phyloP scores from a whole-genome alignment of 805 yeast species.

The Yamadazyma insecticola region DNA sequence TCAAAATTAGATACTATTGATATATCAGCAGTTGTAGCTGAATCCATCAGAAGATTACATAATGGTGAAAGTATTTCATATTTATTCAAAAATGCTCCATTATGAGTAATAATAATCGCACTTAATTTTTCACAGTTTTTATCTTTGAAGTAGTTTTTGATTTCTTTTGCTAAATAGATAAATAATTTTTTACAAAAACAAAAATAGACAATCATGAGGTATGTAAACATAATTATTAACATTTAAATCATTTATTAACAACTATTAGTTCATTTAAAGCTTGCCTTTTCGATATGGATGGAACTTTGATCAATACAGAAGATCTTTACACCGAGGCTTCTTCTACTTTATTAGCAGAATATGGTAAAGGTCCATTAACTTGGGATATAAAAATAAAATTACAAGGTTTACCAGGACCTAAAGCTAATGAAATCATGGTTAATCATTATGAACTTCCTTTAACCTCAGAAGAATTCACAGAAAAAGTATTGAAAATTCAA shows the following conservation, averaged over 20 bases:
- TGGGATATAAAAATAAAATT: conserved; percentile 87
- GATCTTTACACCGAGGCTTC: conserved; percentile 82
- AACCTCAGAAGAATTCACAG: conserved; percentile 60
- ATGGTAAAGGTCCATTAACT: conserved; percentile 74
- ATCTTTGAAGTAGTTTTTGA: no score
- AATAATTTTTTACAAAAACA: no score
- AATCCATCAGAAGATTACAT: conserved; percentile 89
- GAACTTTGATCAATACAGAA: conserved; percentile 87
- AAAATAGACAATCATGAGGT: background rate
- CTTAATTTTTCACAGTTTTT: no score
- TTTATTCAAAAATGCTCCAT: conserved; percentile 63
- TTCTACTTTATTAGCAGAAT: conserved; percentile 58
- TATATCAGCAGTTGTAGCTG: conserved; percentile 83
- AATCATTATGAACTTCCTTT: conserved; percentile 62
- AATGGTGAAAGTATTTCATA: conserved; percentile 95
- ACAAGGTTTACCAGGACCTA: conserved; percentile 89
- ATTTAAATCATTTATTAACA: no score
- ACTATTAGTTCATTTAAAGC: no score
- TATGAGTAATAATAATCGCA: no score
- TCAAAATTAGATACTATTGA: conserved; percentile 77
- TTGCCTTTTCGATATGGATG: conserved; percentile 91
- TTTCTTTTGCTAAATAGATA: no score
- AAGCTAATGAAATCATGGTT: conserved; percentile 61
- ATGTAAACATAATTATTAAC: conserved; percentile 15
- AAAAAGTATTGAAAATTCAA: conserved; percentile 51